Evolutionary conservation across 306 rosid genomes (phyloP), one percentile per base, ranked within the genome.

Genomic region (Citrullus amarus): DNA sequence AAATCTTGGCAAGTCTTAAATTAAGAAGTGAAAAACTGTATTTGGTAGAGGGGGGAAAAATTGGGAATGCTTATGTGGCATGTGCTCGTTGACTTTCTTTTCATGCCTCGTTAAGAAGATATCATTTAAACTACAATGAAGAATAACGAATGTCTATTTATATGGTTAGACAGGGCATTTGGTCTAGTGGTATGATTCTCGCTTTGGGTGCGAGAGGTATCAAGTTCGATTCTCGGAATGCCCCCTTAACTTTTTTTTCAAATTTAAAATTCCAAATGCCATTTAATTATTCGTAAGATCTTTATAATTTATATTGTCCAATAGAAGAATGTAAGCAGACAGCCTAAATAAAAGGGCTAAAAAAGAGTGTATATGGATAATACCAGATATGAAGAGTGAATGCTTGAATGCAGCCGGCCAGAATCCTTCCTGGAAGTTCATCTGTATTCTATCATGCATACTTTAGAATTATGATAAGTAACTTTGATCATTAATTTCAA

Each of bases 171-270:
- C 0, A 9, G 74, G 74, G 75, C 56, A 69, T 69, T 69, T 68
- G 70, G 69, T 62, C 69, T 62, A 63, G 70, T 63, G 70, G 70
- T 63, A 63, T 63, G 70, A 63, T 63, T 63, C 70, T 63, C 46
- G 22, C 70, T 63, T 63, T 3, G 70, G 70, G 70, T 63, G 70
- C 10, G 22, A 63, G 70, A 34, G 44, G 70, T 63, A 46, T 20
- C 4, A 12, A 44, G 53, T 44, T 70, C 68, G 2, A 61, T 61
- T 61, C 68, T 61, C n/a, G 9, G 68, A 28, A 61, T 61, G 68
- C 68, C 39, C 43, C 68, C 10, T 43, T 43, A 25, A 9, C 12
- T 43, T 10, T 44, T 44, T 44, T 9, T 8, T 9, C 5, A 39
- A 67, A 25, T 41, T 25, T 25, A 25, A 25, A 25, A 25, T 25